Evolutionary conservation across 2,329 filamentous ascomycete genomes (phyloP).

Genomic region (Aspergillus sp.): DNA sequence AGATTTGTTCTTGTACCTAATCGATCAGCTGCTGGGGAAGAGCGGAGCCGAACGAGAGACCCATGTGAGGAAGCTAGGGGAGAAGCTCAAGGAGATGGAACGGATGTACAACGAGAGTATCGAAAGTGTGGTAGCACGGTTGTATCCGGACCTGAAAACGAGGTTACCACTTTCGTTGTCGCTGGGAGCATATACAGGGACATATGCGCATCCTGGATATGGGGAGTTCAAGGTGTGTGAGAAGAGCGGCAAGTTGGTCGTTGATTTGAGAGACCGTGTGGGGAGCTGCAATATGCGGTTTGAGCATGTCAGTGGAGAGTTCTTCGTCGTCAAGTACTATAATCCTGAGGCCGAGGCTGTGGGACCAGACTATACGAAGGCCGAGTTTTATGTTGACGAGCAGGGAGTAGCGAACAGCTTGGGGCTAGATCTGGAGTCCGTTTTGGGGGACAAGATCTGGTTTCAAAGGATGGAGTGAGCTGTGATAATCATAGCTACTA

Average conservation of each 20-base stretch:
- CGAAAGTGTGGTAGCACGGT: conserved; percentile 3
- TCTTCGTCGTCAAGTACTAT: conserved; percentile 20
- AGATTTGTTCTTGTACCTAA: conserved; percentile 18
- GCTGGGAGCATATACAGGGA: conserved; percentile 20
- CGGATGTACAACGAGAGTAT: neutral
- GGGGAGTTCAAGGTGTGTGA: conserved; percentile 8
- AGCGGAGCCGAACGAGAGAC: conserved; percentile 10
- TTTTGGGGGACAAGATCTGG: conserved; percentile 22
- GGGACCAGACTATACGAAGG: neutral
- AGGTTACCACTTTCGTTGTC: conserved; percentile 15
- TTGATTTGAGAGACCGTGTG: conserved; percentile 19
- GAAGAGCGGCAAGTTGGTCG: conserved; percentile 2
- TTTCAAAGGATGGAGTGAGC: neutral
- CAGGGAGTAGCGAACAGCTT: conserved; percentile 12
- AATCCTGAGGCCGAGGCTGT: neutral
- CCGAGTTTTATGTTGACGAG: conserved; percentile 20
- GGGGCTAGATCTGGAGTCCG: conserved; percentile 19
- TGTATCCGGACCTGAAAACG: conserved; percentile 18
- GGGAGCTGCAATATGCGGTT: conserved; percentile 8
- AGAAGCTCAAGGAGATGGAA: neutral
- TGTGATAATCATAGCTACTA: too few species aligned
- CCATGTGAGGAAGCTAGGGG: conserved; percentile 4
- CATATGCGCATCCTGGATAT: conserved; percentile 18
- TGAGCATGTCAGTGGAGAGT: conserved; percentile 23
- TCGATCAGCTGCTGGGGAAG: conserved; percentile 19